Base-by-base conservation (phyloP, 2,329 filamentous ascomycete species). In the Phyllachora maydis region DNA sequence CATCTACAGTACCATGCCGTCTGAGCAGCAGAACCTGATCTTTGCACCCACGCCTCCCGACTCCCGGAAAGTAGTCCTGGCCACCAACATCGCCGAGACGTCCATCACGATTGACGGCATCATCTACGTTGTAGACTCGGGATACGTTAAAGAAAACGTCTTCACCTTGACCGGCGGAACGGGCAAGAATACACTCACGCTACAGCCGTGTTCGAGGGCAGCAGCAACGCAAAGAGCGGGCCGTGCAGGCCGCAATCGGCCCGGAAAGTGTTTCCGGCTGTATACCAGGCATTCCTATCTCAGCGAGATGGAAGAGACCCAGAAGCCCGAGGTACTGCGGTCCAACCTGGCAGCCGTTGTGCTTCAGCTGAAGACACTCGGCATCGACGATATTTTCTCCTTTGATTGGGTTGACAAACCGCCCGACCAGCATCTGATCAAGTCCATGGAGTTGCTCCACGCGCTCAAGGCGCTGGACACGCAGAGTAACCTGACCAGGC, bases 401-500 rank as follows among this genome's bases (percentile, higher is more conserved):
- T 98, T 98, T 39, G 83, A 93, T 41, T 95, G 92, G 37, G 82
- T 95, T 69, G 85, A 95, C 35, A 74, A 83, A 1, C 88, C 88
- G 0, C 75, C 83, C 0, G 78, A 81, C 0, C 81, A 93, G 39
- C 78, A 82, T 1, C 65, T 98, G 16, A 91, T 92, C 32, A 70
- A 76, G 12, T 77, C 82, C 0, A 54, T 98, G 21, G 88, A 95
- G 43, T 74, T 88, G 38, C 63, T 98, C 1, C 98, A 92, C 41
- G 82, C 82, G 0, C 59, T 95, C 0, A 82, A 88, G 14, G 81
- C 79, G 0, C 56, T 98, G 23, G 91, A 92, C 40, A 75, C 85
- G 44, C 71, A 72, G 34, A 88, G 85, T 28, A 75, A 83, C 32
- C 55, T 98, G 20, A 95, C 88, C 12, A 88, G 88, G 39, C 54